Evolutionary conservation across 1,284 basidiomycete species (phyloP).

Genomic region (Puccinia brachypodii): DNA sequence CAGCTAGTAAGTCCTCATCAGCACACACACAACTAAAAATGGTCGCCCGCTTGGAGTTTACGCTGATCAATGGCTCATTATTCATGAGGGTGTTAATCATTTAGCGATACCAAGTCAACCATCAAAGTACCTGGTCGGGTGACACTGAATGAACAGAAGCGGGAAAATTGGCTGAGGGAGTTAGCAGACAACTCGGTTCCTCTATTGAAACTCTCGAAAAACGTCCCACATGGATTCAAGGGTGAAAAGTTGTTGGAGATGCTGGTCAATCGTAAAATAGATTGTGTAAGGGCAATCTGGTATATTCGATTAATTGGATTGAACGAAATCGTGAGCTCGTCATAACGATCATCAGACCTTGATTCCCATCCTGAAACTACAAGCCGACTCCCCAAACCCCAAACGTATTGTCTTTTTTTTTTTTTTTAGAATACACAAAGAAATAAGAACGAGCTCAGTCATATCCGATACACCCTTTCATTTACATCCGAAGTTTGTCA

Average conservation of each 20-base stretch:
- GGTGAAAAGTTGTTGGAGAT: slow-evolving; percentile 87
- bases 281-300: slow-evolving; percentile 86
- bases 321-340: slow-evolving; percentile 74
- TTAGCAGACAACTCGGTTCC: slow-evolving; percentile 86
- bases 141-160: slow-evolving; percentile 83
- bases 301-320: slow-evolving; percentile 91
- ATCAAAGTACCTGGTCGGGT: slow-evolving; percentile 62
- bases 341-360: not conserved
- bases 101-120: slow-evolving; percentile 43
- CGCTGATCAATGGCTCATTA: not conserved
- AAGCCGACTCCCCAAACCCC: not conserved
- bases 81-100: slow-evolving; percentile 61
- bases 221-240: slow-evolving; percentile 88
- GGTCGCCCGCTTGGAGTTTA: not conserved
- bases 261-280: slow-evolving; percentile 76
- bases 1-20: slow-evolving; percentile 43
- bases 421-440: slow-evolving; percentile 38
- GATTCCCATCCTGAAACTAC: not conserved
- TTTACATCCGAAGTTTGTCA: slow-evolving; percentile 39
- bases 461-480: slow-evolving; percentile 41
- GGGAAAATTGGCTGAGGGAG: slow-evolving; percentile 84
- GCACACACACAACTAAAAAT: no score
- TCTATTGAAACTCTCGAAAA: slow-evolving; percentile 78
- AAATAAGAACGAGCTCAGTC: slow-evolving; percentile 47
- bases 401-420: not conserved